Evolutionary conservation across 1,284 basidiomycete genomes (phyloP), one percentile per base, ranked within the genome.

Genomic region (Ceratobasidium sp.): DNA sequence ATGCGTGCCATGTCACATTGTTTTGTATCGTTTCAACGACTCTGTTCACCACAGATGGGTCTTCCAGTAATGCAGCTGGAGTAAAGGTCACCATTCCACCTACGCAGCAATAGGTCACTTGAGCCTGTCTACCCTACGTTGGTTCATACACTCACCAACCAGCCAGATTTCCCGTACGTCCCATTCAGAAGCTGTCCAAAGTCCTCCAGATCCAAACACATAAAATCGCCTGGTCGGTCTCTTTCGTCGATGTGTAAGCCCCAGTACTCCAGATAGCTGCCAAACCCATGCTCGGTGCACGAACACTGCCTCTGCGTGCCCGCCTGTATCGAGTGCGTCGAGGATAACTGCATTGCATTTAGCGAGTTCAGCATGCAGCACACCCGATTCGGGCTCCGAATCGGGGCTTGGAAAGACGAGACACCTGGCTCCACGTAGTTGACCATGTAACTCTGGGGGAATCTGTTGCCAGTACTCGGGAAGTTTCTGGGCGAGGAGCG

Each of bases 81-180:
- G 68, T 71, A 54, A 71, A 71, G 5, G 68, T 71, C 29, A 71
- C 41, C 68, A 71, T 71, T 22, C 68, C 68, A 49, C 68, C 68
- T 71, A 48, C 11, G 4, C 31, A 56, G 19, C 34, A 0, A 68
- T 5, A 37, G 14, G 34, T 22, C 14, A 39, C 14, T 29, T 29
- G 5, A 51, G n/a, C 14, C 29, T 24, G 34, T 54, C n/a, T 19
- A 29, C 34, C 39, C 16, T 11, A 71, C 9, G 39, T 2, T 11
- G 7, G 58, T 22, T 31, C 16, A 31, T 24, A 24, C 59, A 29
- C 68, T 48, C 49, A 71, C 68, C 68, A 54, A 54, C 37, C 54
- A 53, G 19, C 68, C 68, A 71, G 41, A 71, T 43, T 29, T 71
- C 54, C 16, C 56, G 31, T 7, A 71, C 13, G 29, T 71, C 68